A percentile compares a stretch with the other conserved stretches of the same genome.
Conservation (phyloP, 306 rosid genomes). For the Lathyrus oleraceus region DNA sequence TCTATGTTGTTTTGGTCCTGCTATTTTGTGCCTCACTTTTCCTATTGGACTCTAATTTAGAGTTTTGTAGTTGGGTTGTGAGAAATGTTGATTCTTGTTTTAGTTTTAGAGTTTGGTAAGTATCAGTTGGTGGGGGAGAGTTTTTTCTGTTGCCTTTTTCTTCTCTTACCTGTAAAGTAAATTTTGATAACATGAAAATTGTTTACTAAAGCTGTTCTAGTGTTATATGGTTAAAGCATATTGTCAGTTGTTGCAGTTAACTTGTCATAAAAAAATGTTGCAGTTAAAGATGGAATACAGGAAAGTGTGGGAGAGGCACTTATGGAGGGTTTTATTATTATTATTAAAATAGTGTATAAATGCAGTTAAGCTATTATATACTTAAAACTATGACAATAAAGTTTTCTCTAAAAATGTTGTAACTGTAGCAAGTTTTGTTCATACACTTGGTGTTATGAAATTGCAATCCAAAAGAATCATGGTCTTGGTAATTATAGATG, state of each 20-base stretch:
- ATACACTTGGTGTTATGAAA: too few species aligned
- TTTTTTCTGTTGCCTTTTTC: conserved; percentile 42
- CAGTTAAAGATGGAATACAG: conserved; percentile 13
- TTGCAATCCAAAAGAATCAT: too few species aligned
- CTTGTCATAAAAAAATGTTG: neutral
- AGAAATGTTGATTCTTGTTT: conserved; percentile 66
- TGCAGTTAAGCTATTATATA: too few species aligned
- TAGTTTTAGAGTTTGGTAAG: conserved; percentile 64
- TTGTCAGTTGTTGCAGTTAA: conserved; percentile 41
- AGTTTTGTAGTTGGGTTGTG: conserved; percentile 59
- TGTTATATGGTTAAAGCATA: conserved; percentile 50
- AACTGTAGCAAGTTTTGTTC: too few species aligned
- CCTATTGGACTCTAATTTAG: conserved; percentile 41
- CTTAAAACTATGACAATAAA: too few species aligned
- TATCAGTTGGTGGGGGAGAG: conserved; percentile 71
- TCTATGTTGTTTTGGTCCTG: conserved; percentile 47
- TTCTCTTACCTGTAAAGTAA: conserved; percentile 87
- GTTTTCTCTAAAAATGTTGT: too few species aligned
- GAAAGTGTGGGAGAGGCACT: neutral
- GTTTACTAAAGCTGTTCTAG: conserved; percentile 60
- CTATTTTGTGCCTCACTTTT: conserved; percentile 43
- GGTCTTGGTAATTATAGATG: too few species aligned
- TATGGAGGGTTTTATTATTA: too few species aligned
- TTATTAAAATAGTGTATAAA: too few species aligned
- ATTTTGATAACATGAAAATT: conserved; percentile 84